Conservation (phyloP, 163 green algal species). For the Coccomyxa subellipsoidea region DNA sequence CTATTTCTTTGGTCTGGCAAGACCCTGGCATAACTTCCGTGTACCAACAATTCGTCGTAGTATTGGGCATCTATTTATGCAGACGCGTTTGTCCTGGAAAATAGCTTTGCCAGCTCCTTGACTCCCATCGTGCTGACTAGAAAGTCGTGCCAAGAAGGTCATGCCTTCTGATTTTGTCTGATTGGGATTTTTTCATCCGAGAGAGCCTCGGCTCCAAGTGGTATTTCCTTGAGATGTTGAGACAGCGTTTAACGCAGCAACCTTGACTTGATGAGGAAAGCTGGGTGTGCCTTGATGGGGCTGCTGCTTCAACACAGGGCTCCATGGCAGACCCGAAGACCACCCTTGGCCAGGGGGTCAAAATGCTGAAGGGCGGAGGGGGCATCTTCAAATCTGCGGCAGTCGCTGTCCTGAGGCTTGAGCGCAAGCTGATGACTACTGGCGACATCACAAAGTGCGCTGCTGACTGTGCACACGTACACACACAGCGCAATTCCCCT, state of each 20-base stretch:
- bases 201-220: no score
- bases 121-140: neutral
- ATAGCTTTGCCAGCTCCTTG: neutral
- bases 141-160: neutral
- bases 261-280: no score
- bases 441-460: slow-evolving; percentile 39
- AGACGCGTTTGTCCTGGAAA: neutral
- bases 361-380: slow-evolving; percentile 29
- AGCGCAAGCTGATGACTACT: slow-evolving; percentile 58
- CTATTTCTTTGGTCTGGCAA: no score
- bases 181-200: no score
- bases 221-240: no score
- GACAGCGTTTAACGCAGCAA: no score
- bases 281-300: no score
- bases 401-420: slow-evolving; percentile 48
- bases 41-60: no score
- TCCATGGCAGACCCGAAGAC: slow-evolving; percentile 18
- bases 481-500: neutral
- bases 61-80: no score
- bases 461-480: neutral
- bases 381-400: slow-evolving; percentile 70
- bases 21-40: no score
- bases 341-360: slow-evolving; percentile 12
- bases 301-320: no score
- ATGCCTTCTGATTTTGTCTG: no score